Base-by-base conservation (phyloP, 495 filamentous ascomycete genomes). In the Aspergillus steynii region DNA sequence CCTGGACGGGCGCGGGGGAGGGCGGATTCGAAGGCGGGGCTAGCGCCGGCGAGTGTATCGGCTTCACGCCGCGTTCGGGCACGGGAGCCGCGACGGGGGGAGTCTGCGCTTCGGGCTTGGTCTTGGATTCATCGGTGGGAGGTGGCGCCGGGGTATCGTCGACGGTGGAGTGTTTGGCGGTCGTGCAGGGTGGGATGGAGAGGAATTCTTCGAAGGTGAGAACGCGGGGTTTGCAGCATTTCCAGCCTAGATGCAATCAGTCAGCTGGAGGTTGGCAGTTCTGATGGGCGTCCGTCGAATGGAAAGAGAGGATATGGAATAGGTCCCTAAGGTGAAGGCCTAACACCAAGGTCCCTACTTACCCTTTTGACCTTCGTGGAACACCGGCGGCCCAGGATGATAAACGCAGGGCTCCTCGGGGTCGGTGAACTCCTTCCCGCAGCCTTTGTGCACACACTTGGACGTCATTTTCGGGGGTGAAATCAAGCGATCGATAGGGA, bases 361-460 rank as follows among this genome's bases (percentile, higher is more conserved):
- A 97, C 95, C 95, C 88, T 99, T 99, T 77, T 98, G 94, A 48
- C 95, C 95, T 80, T 99, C 95, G 73, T 99, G 95, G 74, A 99
- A 99, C 69, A 96, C 82, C 58, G 93, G 93, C 50, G 92, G 93
- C 47, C 93, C 93, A 53, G 94, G 92, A 78, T 98, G 95, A 77
- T 96, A 97, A 62, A 86, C 78, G 72, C 95, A 99, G 59, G 87
- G 81, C 73, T 97, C 96, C 49, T 93, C 85, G 5, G 86, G 75
- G 73, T 98, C 90, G 53, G 86, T 86, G 77, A 92, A 99, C 29
- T 79, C 71, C 82, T 97, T 99, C 68, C 89, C 91, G 75, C 95
- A 99, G 65, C 92, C 90, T 75, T 96, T 94, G 77, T 97, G 96
- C 55, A 96, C 90, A 73, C 95, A 99, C 79, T 96, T 97, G 68